Evolutionary conservation across 257 asterid genomes (phyloP), one percentile per base, ranked within the genome.

Genomic region (Lantana camara): DNA sequence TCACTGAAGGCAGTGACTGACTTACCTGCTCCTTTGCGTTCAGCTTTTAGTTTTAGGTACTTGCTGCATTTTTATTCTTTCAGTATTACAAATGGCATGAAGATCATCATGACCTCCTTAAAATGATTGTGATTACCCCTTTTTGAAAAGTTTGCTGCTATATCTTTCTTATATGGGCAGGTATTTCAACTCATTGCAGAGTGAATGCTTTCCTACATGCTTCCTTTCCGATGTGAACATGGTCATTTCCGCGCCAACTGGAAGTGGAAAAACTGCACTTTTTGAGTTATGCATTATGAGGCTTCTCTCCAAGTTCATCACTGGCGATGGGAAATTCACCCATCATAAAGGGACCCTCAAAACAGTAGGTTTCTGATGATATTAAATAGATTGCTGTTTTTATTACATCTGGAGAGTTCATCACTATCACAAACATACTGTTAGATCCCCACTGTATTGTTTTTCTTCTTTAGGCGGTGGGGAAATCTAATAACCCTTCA

Each of bases 191-290:
- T 84, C 99, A 13, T 69, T 90, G 87, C 97, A 94, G 91, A 94
- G 97, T 60, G 99, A 90, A 74, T 93, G 97, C 77, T 93, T 87
- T 75, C 68, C 90, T 49, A 75, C 92, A 62, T 93, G 99, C 79
- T 93, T 72, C 81, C 81, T 68, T 64, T 85, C 96, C 23, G 97
- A 87, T 64, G 71, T 77, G 75, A 93, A 93, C 84, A 90, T 93
- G 99, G 96, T 90, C 66, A 86, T 93, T 71, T 90, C 97, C 46
- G 97, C 97, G 11, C 97, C 99, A 56, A 90, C 99, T 62, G 99
- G 99, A 78, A 93, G 99, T 78, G 97, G 97, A 41, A 93, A 90
- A 81, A 87, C 99, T 9, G 96, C 84, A 68, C 92, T 93, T 11
- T 90, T 93, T 67, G 99, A 93, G 83, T 77, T 93, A 64, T 93